phyloP scores from a whole-genome alignment of 768 basidiomycete species.

The Auricularia heimuer region DNA sequence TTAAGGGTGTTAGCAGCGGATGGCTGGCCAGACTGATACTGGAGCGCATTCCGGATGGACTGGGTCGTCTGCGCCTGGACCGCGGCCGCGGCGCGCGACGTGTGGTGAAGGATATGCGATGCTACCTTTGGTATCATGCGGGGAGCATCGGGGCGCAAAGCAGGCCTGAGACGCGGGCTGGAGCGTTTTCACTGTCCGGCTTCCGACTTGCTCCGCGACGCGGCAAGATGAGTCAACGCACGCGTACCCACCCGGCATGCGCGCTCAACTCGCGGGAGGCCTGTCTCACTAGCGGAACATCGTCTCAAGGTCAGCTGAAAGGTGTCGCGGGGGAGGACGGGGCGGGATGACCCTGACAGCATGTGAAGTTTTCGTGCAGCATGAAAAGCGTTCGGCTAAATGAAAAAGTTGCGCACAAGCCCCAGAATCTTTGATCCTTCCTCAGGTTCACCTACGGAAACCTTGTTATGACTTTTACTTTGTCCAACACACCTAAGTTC shows the following conservation, averaged over 20 bases:
- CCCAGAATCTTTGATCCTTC: no score
- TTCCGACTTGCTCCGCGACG: not conserved
- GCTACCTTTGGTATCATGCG: constrained; percentile 77
- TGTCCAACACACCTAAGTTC: no score
- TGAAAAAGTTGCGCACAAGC: no score
- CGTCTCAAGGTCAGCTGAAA: no score
- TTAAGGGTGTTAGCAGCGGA: constrained; percentile 30
- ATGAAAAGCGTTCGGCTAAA: no score
- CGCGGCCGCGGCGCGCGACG: constrained; percentile 63
- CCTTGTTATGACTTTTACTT: no score
- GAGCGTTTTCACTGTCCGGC: not conserved
- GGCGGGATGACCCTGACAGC: no score
- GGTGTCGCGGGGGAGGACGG: no score
- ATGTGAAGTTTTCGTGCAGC: no score
- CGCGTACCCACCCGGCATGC: not conserved
- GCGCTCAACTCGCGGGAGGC: not conserved
- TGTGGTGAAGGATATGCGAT: constrained; percentile 66
- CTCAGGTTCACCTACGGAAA: no score
- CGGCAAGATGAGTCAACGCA: not conserved
- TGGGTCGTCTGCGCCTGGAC: constrained; percentile 62
- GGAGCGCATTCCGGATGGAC: constrained; percentile 68
- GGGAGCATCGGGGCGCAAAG: not conserved
- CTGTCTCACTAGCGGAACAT: no score
- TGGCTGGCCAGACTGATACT: constrained; percentile 32
- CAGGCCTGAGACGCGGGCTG: not conserved